These are phyloP conservation scores for Pugionium cornutum DNA, from an alignment of 345 rosid species.

Conservation along the genomic window DNA sequence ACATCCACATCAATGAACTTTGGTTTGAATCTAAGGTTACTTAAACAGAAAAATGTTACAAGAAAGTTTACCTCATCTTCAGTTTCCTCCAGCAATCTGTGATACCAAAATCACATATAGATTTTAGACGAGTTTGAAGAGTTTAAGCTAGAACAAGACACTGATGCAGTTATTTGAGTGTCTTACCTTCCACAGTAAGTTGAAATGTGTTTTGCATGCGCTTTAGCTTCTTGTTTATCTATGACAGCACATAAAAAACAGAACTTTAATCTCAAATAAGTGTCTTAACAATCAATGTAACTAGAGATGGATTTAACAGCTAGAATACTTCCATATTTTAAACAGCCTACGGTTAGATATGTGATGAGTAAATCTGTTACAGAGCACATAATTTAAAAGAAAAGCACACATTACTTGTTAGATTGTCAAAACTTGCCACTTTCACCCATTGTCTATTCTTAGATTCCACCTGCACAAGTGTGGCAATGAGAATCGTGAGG, in stretches of 20 bases:
- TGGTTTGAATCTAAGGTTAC: background rate
- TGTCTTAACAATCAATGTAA: constrained; percentile 6
- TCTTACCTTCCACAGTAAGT: constrained; percentile 93
- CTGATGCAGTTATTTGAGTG: constrained; percentile 8
- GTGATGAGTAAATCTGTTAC: constrained; percentile 5
- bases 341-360: background rate
- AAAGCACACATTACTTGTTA: constrained; percentile 48
- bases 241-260: constrained; percentile 32
- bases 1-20: constrained; percentile 12
- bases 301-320: constrained; percentile 20
- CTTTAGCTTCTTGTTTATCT: constrained; percentile 93
- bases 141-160: constrained; percentile 4
- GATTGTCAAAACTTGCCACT: constrained; percentile 66
- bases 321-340: constrained; percentile 2
- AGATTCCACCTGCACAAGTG: constrained; percentile 60
- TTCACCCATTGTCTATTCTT: constrained; percentile 58
- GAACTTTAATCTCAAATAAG: constrained; percentile 17
- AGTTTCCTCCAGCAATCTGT: constrained; percentile 84
- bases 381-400: background rate
- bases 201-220: constrained; percentile 79
- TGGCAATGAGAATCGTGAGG: background rate
- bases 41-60: constrained; percentile 13
- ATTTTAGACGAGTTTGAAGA: constrained; percentile 11
- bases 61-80: constrained; percentile 78
- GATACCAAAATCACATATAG: background rate